Evolutionary conservation across 805 yeast genomes (phyloP), one percentile per base, ranked within the genome.

Genomic region (Sporopachydermia quercuum): DNA sequence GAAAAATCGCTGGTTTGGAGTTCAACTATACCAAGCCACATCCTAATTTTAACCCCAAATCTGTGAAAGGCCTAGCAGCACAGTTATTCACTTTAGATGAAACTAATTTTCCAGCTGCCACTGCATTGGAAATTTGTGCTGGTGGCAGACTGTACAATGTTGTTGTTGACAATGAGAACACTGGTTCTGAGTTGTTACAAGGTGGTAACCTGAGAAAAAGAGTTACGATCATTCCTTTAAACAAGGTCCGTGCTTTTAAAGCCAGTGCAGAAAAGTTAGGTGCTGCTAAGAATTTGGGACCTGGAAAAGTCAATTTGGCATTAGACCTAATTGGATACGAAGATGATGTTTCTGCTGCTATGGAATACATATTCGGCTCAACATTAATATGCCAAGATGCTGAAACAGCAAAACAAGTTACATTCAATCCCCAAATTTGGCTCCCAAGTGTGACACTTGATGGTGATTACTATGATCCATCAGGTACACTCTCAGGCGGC

Each of bases 401-500:
- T 0, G 78, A 80, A 13, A 76, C 94, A 0, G 97, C 98, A 0
- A 80, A 87, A 48, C 65, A 68, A 37, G 80, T 91, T n/a, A 84
- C 96, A 0, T 85, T 86, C 55, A 76, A 87, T 54, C 91, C 89
- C 1, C 70, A 74, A 40, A 76, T 89, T 13, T 68, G 84, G 45
- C 68, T 87, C 1, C 76, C 86, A 50, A 78, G 93, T 19, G 85
- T 93, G 13, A 91, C 99, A 0, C 56, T 82, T 23, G 87, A 86
- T 40, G 99, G 98, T 39, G 98, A 91, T 56, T 71, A 79, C 6
- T 91, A 87, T 58, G 98, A 91, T 54, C 98, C 98, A 0, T 85
- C 80, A 47, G 99, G 99, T 13, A 83, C 94, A 4, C 63, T 91
- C 18, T 82, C 96, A 1, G 99, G 99, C 37, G 97, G 97, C n/a